A percentile compares a stretch with the other conserved stretches of the same genome.
Evolutionary conservation across 2,329 filamentous ascomycete species (phyloP).

Genomic region (Trichophyton mentagrophytes): DNA sequence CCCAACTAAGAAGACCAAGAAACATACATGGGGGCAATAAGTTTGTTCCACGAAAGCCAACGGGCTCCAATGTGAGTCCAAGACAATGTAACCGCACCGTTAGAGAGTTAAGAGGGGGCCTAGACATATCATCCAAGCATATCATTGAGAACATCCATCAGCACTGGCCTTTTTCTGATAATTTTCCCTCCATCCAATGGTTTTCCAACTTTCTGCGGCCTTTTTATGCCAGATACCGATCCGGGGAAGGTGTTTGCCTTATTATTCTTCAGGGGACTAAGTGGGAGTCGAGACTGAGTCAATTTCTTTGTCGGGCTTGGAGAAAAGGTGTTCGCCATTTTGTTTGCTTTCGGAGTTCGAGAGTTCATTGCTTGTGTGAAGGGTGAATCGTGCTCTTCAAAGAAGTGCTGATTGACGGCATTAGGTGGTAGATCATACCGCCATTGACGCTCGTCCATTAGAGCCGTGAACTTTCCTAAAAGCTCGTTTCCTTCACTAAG

Average conservation of each 20-base stretch:
- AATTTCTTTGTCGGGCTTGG: conserved; percentile 25
- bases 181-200: conserved; percentile 39
- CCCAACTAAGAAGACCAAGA: neutral
- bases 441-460: conserved; percentile 74
- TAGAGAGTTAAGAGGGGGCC: neutral
- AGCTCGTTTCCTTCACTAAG: conserved; percentile 58
- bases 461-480: conserved; percentile 57
- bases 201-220: conserved; percentile 47
- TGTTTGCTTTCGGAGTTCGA: neutral
- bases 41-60: conserved; percentile 4
- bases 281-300: conserved; percentile 16
- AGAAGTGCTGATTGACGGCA: conserved; percentile 55
- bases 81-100: conserved; percentile 5
- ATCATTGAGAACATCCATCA: conserved; percentile 69
- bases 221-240: conserved; percentile 28
- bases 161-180: conserved; percentile 53
- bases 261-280: conserved; percentile 24
- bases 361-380: neutral
- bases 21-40: neutral
- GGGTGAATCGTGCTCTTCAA: conserved; percentile 36
- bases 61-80: neutral
- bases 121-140: conserved; percentile 20
- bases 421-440: conserved; percentile 56
- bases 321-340: conserved; percentile 10
- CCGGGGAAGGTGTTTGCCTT: conserved; percentile 10